Conservation (phyloP, 805 yeast genomes). For the Sugiyamaella smithiae region DNA sequence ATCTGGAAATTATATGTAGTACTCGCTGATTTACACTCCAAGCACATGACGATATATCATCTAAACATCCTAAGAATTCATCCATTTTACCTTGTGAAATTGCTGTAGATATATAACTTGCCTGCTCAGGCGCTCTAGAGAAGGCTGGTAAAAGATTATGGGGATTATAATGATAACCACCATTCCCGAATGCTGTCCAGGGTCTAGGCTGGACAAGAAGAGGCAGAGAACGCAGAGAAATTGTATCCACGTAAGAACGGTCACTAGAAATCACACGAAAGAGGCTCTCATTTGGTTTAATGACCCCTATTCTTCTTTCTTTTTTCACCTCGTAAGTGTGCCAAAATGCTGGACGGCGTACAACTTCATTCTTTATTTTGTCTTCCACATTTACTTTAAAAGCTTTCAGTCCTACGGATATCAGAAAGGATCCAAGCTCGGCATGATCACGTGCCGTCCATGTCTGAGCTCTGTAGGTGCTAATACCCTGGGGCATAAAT, state of each 20-base stretch:
- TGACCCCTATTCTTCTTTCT: conserved; percentile 75
- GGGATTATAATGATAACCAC: conserved; percentile 69
- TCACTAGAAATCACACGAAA: conserved; percentile 63
- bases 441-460: conserved; percentile 60
- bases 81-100: conserved; percentile 62
- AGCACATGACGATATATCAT: conserved; percentile 77
- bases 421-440: conserved; percentile 73
- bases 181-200: conserved; percentile 78
- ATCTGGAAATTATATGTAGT: conserved; percentile 62
- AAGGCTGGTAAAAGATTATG: conserved; percentile 30
- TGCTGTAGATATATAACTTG: conserved; percentile 82
- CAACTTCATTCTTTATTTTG: conserved; percentile 65
- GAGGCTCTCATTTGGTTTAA: conserved; percentile 68
- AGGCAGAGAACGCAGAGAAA: conserved; percentile 79
- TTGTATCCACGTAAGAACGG: conserved; percentile 43
- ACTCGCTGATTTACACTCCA: conserved; percentile 85
- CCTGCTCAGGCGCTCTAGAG: conserved; percentile 78
- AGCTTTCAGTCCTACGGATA: conserved; percentile 68
- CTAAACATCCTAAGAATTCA: conserved; percentile 71
- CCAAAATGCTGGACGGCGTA: conserved; percentile 82
- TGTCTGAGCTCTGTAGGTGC: not conserved
- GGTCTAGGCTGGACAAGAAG: conserved; percentile 88
- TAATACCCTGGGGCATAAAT: no score
- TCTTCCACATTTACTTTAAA: conserved; percentile 78
- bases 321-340: conserved; percentile 76